Evolutionary conservation across 371 early-diverging fungal species (phyloP), one percentile per base, ranked within the genome.

Genomic region (Haplosporangium sp.): DNA sequence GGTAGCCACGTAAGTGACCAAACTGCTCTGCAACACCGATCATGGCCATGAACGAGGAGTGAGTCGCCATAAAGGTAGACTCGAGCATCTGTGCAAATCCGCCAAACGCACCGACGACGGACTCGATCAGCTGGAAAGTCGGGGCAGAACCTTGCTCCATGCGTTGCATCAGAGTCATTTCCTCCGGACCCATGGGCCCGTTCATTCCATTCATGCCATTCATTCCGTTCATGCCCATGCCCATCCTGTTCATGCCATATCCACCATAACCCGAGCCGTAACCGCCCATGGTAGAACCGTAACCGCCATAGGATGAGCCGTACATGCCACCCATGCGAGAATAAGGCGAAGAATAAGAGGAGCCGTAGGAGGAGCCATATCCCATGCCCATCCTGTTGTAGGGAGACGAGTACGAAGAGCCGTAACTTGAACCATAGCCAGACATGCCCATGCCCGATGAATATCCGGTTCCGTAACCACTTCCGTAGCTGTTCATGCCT

Each of bases 41-140:
- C 89, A 98, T 95, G 41, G 97, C 97, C 97, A 97, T 97, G 72
- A 97, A 97, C 36, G 94, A 94, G 9, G 96, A 95, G 82, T 97
- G 96, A 0, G 99, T 97, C 18, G 99, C 98, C 87, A 95, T 93
- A 74, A 92, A 96, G 0, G 99, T 98, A 6, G 95, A 95, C 64
- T 97, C 98, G 20, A 98, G 86, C 98, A 98, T 97, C 64, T 96
- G 96, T 10, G 97, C 91, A 83, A 98, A 95, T 10, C 98, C 98
- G 23, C 95, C 96, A 87, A 98, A 97, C 0, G 97, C 95, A 52
- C 95, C 92, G 1, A 98, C 98, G 51, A 98, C 86, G 8, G 92
- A 89, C 64, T 96, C 94, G 53, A 98, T 91, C 37, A 95, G 81
- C 73, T 94, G 93, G 81, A 98, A 98, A 0, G 98, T 93, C 12